Percentiles rank a stretch among this genome's conserved stretches.
These are phyloP conservation scores for Ceratorhiza oryzae-sativae DNA, from an alignment of 1,284 basidiomycete species.

Conservation along the genomic window DNA sequence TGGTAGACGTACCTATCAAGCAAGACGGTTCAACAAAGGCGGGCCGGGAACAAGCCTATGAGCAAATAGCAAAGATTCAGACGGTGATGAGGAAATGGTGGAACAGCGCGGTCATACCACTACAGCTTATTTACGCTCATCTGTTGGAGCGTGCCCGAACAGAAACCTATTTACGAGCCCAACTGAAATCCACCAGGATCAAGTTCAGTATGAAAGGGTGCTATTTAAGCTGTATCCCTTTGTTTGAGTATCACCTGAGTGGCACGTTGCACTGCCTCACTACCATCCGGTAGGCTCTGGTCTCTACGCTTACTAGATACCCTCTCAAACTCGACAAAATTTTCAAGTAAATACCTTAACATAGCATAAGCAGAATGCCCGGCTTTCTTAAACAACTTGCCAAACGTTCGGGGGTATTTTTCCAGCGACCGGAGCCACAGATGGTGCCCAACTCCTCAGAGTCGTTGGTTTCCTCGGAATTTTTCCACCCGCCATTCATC, in stretches of 20 bases:
- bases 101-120: not conserved
- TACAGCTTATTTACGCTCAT: not conserved
- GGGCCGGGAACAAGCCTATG: not conserved
- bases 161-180: not conserved
- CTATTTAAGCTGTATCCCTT: too few species aligned
- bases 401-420: not conserved
- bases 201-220: too few species aligned
- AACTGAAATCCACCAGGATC: too few species aligned
- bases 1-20: not conserved
- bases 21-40: not conserved
- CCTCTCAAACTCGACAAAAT: not conserved
- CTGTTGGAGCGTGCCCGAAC: not conserved
- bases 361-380: not conserved
- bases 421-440: not conserved
- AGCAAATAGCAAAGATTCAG: not conserved
- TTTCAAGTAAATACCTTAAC: not conserved
- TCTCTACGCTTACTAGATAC: not conserved
- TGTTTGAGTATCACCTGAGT: not conserved
- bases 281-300: not conserved
- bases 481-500: not conserved
- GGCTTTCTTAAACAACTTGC: not conserved
- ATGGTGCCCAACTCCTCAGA: not conserved
- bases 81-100: constrained; percentile 5
- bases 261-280: not conserved
- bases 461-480: too few species aligned